phyloP scores from a whole-genome alignment of 257 asterid genomes.

The Przewalskia tangutica region DNA sequence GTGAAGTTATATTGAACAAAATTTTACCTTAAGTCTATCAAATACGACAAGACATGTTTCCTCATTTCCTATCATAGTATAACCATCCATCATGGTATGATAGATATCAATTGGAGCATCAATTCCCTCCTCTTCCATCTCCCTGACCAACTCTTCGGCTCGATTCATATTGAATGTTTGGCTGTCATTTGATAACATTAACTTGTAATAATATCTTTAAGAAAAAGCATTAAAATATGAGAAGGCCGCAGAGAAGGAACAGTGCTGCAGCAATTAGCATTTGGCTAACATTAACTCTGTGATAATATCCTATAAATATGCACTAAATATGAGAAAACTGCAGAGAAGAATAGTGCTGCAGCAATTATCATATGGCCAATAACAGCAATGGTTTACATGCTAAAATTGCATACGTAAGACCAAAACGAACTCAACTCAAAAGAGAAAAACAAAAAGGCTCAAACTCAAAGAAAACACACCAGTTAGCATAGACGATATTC shows the following conservation, averaged over 20 bases:
- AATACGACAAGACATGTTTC: slow-evolving; percentile 78
- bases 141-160: slow-evolving; percentile 88
- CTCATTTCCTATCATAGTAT: slow-evolving; percentile 63
- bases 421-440: neutral
- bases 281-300: too few relatives aligned
- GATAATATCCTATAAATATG: too few relatives aligned
- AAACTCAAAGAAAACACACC: slow-evolving; percentile 36
- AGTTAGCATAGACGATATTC: slow-evolving; percentile 72
- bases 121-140: slow-evolving; percentile 94
- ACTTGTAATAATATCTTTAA: neutral
- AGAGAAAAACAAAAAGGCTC: neutral
- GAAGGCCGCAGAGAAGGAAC: neutral
- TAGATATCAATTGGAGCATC: slow-evolving; percentile 86
- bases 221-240: neutral
- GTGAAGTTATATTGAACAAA: neutral
- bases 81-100: slow-evolving; percentile 99
- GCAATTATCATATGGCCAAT: too few relatives aligned
- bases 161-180: slow-evolving; percentile 56
- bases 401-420: neutral
- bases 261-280: neutral
- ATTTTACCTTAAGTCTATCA: slow-evolving; percentile 67
- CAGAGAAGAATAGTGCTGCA: too few relatives aligned
- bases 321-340: too few relatives aligned
- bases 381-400: neutral
- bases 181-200: slow-evolving; percentile 33